Evolutionary conservation across 352 stramenopile species (phyloP), one percentile per base, ranked within the genome.

Genomic region (Phytophthora nicotianae): DNA sequence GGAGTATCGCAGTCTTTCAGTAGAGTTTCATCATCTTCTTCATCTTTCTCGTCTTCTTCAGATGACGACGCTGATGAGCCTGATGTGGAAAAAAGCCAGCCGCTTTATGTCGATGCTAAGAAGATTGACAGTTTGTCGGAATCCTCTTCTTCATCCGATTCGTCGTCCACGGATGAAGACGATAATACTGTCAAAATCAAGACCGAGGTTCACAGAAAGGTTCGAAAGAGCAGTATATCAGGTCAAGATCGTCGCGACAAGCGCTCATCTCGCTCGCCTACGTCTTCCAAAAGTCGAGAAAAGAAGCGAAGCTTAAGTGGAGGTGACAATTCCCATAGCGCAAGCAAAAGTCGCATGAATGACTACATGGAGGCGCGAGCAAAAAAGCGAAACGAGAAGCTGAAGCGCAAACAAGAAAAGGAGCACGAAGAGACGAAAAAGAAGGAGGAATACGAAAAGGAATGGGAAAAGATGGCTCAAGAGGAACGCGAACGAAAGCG

Each of bases 391-490:
- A 79, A 86, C 21, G 83, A 90, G 42, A 96, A 94, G 51, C 61
- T 90, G 17, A 84, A 89, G 47, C 88, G 83, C 38, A 88, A 91
- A 11, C 73, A 88, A 48, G 71, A 90, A 51, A 81, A 89, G 45
- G 81, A 90, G 46, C 62, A 84, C 48, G 87, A 79, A 29, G 86
- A 92, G 69, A 76, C 78, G 48, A 88, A 84, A 68, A 82, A 91
- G 48, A 86, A 89, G 41, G 80, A 91, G 65, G 87, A 92, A 24
- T 96, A 94, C 66, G 87, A 96, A 51, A 89, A 91, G 23, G 87
- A 96, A 49, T 96, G 87, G 87, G 85, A 93, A 49, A 81, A 89
- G n/a, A 89, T 96, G 77, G 87, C 87, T 14, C 83, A 94, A 66
- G 87, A 96, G 68, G 86, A 93, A 55, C 79, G 79, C 4, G 87